Evolutionary conservation across 257 asterid genomes (phyloP).

Genomic region (Forsythia suspensa): DNA sequence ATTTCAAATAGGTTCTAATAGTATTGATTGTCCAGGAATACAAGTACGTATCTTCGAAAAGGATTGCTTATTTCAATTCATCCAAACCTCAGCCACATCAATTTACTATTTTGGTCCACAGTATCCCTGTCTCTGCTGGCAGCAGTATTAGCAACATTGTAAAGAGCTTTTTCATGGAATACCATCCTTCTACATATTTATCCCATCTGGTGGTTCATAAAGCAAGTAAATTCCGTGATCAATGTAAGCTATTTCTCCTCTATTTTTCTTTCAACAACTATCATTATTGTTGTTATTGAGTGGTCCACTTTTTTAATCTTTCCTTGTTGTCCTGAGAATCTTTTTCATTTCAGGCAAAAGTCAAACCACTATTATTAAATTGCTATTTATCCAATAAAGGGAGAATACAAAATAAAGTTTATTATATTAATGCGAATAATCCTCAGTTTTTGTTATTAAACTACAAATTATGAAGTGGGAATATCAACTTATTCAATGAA

Average conservation of each 20-base stretch:
- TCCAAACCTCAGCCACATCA: conserved; percentile 27
- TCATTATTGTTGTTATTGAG: neutral
- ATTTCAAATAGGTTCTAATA: conserved; percentile 1
- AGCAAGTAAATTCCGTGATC: conserved; percentile 25
- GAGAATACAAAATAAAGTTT: neutral
- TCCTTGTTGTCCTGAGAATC: neutral
- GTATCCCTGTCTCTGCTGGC: conserved; percentile 32
- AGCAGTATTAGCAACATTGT: conserved; percentile 27
- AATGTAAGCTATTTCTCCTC: conserved; percentile 27
- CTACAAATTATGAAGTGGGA: neutral
- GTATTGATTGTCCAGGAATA: conserved; percentile 19
- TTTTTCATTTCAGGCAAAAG: neutral
- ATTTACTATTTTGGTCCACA: conserved; percentile 45
- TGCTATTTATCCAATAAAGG: neutral
- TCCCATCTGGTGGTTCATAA: conserved; percentile 40
- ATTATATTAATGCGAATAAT: neutral
- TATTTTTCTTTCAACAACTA: neutral
- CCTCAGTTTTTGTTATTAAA: neutral
- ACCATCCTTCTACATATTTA: conserved; percentile 38
- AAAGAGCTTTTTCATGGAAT: conserved; percentile 34
- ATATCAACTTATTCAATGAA: neutral
- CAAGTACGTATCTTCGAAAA: conserved; percentile 17
- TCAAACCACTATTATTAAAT: neutral
- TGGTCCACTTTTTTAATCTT: no score
- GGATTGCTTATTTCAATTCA: conserved; percentile 28